Evolutionary conservation across 768 basidiomycete genomes (phyloP).

Genomic region (Trametes meyenii): DNA sequence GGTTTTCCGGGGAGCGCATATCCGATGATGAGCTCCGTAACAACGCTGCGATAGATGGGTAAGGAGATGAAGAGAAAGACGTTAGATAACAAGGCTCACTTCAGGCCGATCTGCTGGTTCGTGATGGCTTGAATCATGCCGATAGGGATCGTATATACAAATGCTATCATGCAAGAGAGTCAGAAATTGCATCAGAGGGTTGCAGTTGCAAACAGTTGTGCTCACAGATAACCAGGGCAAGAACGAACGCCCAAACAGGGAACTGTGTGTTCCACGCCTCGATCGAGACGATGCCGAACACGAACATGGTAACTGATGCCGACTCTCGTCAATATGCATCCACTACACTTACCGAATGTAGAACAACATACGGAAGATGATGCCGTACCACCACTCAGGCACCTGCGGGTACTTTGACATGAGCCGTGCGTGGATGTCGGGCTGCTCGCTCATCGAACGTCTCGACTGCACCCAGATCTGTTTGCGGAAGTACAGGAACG

Average conservation of each 20-base stretch:
- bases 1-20: conserved; percentile 63
- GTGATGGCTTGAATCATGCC: conserved; percentile 84
- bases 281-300: conserved; percentile 62
- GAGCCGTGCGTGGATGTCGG: conserved; percentile 53
- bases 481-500: conserved; percentile 49
- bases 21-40: conserved; percentile 76
- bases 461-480: conserved; percentile 47
- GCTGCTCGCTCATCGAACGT: conserved; percentile 47
- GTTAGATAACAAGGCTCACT: conserved; percentile 37
- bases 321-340: neutral
- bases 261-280: conserved; percentile 67
- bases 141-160: conserved; percentile 74
- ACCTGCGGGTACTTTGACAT: conserved; percentile 50
- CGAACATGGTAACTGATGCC: conserved; percentile 50
- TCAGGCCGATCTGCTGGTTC: conserved; percentile 72
- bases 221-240: conserved; percentile 46
- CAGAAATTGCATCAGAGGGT: too few relatives aligned
- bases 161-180: conserved; percentile 31
- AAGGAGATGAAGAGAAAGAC: conserved; percentile 10
- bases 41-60: conserved; percentile 46
- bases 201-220: neutral
- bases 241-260: conserved; percentile 67
- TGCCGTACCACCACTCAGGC: conserved; percentile 56
- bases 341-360: neutral
- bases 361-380: conserved; percentile 38